Conservation (phyloP, 2,329 filamentous ascomycete species). For the Colletotrichum sp. region DNA sequence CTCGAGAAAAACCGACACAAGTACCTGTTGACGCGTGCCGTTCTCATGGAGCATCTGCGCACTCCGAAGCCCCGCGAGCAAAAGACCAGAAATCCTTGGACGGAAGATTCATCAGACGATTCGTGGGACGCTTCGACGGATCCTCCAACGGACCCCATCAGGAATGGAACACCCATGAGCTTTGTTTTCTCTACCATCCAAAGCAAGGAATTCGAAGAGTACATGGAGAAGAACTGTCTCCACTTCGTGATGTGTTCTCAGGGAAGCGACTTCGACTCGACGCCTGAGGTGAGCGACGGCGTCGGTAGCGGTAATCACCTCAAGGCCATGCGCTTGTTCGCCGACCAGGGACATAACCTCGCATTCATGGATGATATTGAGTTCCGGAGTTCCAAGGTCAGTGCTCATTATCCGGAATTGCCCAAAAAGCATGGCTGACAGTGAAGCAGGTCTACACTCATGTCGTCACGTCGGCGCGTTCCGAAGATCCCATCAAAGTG, state of each 20-base stretch:
- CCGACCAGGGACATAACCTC: constrained; percentile 61
- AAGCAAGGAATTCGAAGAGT: constrained; percentile 53
- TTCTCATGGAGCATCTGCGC: constrained; percentile 68
- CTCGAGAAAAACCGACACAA: constrained; percentile 40
- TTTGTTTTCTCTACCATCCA: not conserved
- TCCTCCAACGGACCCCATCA: constrained; percentile 48
- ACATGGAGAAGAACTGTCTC: constrained; percentile 57
- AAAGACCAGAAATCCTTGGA: not conserved
- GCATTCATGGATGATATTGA: constrained; percentile 68
- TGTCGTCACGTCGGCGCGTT: not conserved
- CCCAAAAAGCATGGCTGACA: not conserved
- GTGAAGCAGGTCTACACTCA: not conserved
- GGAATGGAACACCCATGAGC: constrained; percentile 33
- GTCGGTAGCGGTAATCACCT: constrained; percentile 28
- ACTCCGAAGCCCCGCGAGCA: not conserved
- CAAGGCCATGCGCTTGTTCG: constrained; percentile 59
- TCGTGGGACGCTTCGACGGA: not conserved
- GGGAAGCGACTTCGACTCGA: not conserved
- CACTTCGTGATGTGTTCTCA: constrained; percentile 65
- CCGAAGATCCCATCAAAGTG: not conserved
- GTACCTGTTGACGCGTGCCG: constrained; percentile 66
- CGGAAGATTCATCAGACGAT: not conserved
- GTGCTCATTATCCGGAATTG: not conserved
- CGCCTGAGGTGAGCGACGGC: not conserved
- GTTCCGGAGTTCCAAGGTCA: constrained; percentile 68